Evolutionary conservation across 345 rosid genomes (phyloP), one percentile per base, ranked within the genome.

Genomic region (sweet orange (Citrus sinensis)): DNA sequence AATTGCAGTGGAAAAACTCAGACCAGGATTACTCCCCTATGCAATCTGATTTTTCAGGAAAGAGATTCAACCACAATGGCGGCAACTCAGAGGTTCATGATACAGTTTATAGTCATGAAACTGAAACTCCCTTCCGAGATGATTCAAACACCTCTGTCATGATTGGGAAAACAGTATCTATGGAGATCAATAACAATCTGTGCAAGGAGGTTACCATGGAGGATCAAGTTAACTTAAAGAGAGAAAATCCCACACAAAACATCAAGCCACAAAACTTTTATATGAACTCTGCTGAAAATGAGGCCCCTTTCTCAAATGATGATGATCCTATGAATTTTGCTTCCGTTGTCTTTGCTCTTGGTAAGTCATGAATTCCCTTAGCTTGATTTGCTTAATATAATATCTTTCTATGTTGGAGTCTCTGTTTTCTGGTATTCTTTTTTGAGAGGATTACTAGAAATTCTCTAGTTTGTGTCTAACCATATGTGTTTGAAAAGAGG

Each of bases 141-240:
- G 83, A 78, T 71, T 90, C 98, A 39, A 90, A 85, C 59, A 55
- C 93, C 25, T 93, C 98, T n/a, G 87, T 94, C 82, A 85, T 87
- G 93, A 87, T 88, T 63, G 80, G 82, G 60, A 89, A 84, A 83
- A 76, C 74, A 74, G 24, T 61, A 25, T 64, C 80, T 6, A 75
- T 64, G 55, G 64, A 75, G 74, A 34, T 72, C 80, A 79, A 77
- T 80, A 69, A 51, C 13, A 67, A 77, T 56, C 49, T 34, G 30
- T 46, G 9, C 14, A 70, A 55, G 59, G 86, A 78, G 64, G 72
- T 55, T 40, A 35, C 80, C 67, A 73, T 29, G 46, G 84, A 87
- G 84, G 85, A 55, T 39, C 82, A 74, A 76, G 81, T 5, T 61
- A 76, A 77, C 61, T 40, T 62, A 71, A 83, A 83, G 66, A 46